Conservation (phyloP, 768 basidiomycete species). For the Calvatia gigantea region DNA sequence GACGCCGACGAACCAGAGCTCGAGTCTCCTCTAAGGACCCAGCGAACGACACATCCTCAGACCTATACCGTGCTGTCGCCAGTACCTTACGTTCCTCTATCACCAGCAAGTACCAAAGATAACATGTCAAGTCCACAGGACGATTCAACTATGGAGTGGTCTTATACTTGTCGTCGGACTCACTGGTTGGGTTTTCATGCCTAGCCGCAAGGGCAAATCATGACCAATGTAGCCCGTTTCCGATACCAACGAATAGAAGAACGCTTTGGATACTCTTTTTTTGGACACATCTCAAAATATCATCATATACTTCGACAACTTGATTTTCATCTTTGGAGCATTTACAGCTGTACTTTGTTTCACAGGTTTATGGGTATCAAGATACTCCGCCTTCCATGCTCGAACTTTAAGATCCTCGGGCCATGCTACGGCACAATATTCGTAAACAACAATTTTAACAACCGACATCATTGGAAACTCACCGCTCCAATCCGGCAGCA, state of each 20-base stretch:
- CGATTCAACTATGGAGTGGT: neutral
- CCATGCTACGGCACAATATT: neutral
- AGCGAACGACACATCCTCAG: neutral
- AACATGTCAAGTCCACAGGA: neutral
- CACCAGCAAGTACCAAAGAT: neutral
- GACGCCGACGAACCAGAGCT: neutral
- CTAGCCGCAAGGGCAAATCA: neutral
- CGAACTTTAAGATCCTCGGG: neutral
- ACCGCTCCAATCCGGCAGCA: constrained; percentile 9
- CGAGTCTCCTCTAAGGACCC: neutral
- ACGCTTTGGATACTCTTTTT: neutral
- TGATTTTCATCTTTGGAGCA: no score
- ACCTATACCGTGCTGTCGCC: no score
- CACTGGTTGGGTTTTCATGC: neutral
- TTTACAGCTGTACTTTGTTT: no score
- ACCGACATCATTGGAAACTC: neutral
- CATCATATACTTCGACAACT: neutral
- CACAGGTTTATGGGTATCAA: no score
- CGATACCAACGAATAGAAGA: neutral
- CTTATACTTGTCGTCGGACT: neutral
- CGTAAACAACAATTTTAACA: neutral
- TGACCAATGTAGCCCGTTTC: neutral
- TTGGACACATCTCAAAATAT: neutral
- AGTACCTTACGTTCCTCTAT: neutral
- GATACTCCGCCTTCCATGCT: no score